Evolutionary conservation across 2,329 filamentous ascomycete genomes (phyloP), one percentile per base, ranked within the genome.

Genomic region (Curvularia verruculosa): DNA sequence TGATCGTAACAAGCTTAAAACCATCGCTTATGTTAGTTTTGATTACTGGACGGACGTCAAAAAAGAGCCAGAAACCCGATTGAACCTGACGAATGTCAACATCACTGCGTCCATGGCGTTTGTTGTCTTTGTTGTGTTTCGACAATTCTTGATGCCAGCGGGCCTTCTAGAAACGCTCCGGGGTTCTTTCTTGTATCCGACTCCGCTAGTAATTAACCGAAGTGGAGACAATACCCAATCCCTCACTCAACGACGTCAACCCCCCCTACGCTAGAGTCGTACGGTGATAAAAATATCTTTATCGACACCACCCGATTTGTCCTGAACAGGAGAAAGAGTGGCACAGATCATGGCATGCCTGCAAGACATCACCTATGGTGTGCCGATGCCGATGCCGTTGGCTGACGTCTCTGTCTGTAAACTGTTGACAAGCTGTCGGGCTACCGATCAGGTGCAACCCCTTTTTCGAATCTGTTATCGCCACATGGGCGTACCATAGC

Each of bases 161-260:
- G 53, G 54, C 56, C 49, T 54, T 58, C 49, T 40, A 47, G 45
- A 54, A 60, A 26, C 39, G 54, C 53, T 43, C 39, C 37, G 43
- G 51, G 36, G 15, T 34, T 45, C n/a, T 43, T 12, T 48, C 51
- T 55, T 49, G 51, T 49, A 39, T 41, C 54, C 54, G 29, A 53
- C 53, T 53, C 63, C 41, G 54, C 60, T 62, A 53, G 40, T 55
- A 45, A 54, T 55, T 60, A 53, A 53, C 50, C 46, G 28, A 54
- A 60, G 62, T 66, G 64, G 64, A 66, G 28, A 44, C 58, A 56
- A 61, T 60, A 61, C 60, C 59, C 59, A 64, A 65, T 60, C 54
- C 55, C 54, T 60, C 49, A 49, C 52, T 43, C 50, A 57, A 56
- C 62, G 55, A 65, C 58, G 64, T 65, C 56, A 66, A 55, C 36